A percentile compares a stretch with the other conserved stretches of the same genome.
Conservation (phyloP, 345 rosid species). For the Aquilaria yunnanensis region DNA sequence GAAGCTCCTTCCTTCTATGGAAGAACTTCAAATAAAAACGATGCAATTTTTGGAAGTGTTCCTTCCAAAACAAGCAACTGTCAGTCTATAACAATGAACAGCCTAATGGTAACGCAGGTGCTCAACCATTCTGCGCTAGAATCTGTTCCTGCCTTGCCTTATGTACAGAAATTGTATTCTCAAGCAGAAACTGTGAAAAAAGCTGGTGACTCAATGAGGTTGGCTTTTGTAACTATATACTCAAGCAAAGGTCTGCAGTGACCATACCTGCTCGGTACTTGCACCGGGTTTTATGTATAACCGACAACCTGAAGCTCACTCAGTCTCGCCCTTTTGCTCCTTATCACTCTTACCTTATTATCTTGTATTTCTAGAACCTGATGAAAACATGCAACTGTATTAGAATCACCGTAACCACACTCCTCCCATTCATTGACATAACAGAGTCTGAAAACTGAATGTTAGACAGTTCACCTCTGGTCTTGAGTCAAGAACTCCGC, state of each 20-base stretch:
- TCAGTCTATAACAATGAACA: no score
- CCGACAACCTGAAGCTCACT: constrained; percentile 51
- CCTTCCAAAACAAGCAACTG: no score
- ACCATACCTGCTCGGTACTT: constrained; percentile 16
- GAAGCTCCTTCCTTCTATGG: no score
- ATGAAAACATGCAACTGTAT: background rate
- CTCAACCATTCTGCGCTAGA: no score
- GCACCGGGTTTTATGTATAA: constrained; percentile 27
- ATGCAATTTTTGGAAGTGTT: no score
- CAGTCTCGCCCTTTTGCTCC: constrained; percentile 38
- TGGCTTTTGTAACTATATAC: no score
- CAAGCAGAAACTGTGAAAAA: no score
- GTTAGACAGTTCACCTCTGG: constrained; percentile 63
- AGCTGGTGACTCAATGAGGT: no score
- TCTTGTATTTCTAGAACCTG: constrained; percentile 83
- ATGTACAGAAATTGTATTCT: no score
- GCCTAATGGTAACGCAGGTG: no score
- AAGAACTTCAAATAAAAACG: no score
- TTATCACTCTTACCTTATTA: constrained; percentile 59
- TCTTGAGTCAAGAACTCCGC: constrained; percentile 83
- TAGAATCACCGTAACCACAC: background rate
- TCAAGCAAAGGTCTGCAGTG: background rate
- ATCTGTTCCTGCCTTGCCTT: no score
- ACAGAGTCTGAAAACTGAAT: background rate
- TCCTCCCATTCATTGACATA: background rate